phyloP scores from a whole-genome alignment of 2,329 filamentous ascomycete species.

The Ampelomyces quisqualis region DNA sequence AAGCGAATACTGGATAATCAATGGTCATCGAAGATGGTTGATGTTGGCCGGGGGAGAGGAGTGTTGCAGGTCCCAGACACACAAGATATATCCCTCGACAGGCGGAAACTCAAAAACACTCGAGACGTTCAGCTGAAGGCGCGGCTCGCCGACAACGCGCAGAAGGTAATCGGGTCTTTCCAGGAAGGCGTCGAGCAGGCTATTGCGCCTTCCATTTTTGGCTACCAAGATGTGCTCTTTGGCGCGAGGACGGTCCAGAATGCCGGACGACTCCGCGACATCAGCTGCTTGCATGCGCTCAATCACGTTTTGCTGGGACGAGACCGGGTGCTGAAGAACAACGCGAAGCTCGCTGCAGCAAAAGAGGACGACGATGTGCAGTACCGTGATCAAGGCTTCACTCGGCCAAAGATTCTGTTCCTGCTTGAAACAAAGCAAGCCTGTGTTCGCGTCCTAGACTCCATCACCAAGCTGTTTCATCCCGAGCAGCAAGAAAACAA shows the following conservation, averaged over 20 bases:
- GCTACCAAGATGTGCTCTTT: conserved; percentile 78
- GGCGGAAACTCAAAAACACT: conserved; percentile 25
- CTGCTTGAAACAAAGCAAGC: conserved; percentile 86
- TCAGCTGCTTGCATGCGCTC: conserved; percentile 78
- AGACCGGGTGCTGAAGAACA: conserved; percentile 91
- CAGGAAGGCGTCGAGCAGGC: conserved; percentile 60
- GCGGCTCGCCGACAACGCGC: conserved; percentile 33
- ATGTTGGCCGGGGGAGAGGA: conserved; percentile 29
- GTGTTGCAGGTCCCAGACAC: conserved; percentile 29
- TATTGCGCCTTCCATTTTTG: conserved; percentile 72
- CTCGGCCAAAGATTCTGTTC: conserved; percentile 88
- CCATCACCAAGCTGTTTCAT: conserved; percentile 71
- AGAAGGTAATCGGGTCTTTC: conserved; percentile 51
- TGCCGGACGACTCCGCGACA: conserved; percentile 65
- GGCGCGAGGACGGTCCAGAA: conserved; percentile 71
- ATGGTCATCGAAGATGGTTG: conserved; percentile 50
- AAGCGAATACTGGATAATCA: conserved; percentile 50
- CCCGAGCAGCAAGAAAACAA: conserved; percentile 94
- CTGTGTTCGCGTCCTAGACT: conserved; percentile 75
- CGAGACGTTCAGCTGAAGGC: conserved; percentile 38
- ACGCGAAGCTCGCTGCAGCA: conserved; percentile 70
- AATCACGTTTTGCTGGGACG: conserved; percentile 95
- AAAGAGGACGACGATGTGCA: conserved; percentile 65
- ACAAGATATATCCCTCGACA: conserved; percentile 15
- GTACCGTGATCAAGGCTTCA: conserved; percentile 90